These are phyloP conservation scores for Eucalyptus pauciflora DNA, from an alignment of 345 rosid species.

Conservation along the genomic window DNA sequence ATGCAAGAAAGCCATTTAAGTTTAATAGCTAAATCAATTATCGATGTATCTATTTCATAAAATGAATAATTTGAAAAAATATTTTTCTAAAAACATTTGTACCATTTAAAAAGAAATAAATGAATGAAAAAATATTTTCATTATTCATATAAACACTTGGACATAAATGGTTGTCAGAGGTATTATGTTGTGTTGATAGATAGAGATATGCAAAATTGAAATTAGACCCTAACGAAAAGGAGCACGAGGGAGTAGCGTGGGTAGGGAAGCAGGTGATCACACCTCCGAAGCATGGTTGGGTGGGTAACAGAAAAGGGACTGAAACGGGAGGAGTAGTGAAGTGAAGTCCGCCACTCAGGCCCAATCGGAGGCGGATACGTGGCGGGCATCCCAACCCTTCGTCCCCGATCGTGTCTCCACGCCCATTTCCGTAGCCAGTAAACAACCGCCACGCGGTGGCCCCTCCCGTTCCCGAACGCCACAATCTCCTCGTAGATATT, in stretches of 20 bases:
- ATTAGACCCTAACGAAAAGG: neutral
- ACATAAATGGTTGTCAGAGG: neutral
- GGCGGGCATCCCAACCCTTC: neutral
- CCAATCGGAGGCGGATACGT: neutral
- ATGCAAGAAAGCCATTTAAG: neutral
- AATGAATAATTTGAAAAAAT: rapidly evolving
- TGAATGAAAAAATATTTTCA: neutral
- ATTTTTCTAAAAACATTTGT: rapidly evolving
- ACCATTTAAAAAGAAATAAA: neutral
- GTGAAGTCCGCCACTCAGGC: neutral
- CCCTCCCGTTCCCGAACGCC: neutral
- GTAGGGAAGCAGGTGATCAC: neutral
- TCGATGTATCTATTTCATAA: rapidly evolving
- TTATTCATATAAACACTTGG: too few relatives aligned
- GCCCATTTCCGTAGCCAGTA: neutral
- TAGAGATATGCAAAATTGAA: neutral
- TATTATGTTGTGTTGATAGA: neutral
- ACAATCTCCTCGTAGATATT: neutral
- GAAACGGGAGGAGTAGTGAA: neutral
- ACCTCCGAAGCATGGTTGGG: neutral
- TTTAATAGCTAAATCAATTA: neutral
- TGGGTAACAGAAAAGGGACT: neutral
- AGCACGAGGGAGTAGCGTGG: neutral
- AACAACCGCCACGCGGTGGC: neutral
- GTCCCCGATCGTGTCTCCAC: neutral